Base-by-base conservation (phyloP, 306 rosid genomes). In the Prunus armeniaca region DNA sequence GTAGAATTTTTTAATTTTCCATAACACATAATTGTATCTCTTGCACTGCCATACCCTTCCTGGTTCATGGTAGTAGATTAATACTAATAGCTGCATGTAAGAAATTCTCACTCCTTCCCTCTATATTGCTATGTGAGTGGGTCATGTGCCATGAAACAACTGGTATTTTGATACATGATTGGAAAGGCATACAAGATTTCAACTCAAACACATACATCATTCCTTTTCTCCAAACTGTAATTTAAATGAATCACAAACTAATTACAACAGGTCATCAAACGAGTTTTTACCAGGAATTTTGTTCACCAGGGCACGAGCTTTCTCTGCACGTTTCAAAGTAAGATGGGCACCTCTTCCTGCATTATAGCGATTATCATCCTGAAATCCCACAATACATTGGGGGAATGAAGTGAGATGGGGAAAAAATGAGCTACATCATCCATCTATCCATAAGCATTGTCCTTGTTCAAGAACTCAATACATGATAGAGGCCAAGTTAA, bases 261-360 rank as follows among this genome's bases (percentile, higher is more conserved):
- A 28, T 34, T 12, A 13, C 52, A 56, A 14, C 27, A n/a, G 66
- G 60, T n/a, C 41, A 50, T 50, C 9, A 5, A 54, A 65, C 22
- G 28, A 58, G 52, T 70, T 49, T 51, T 73, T 76, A 84, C 96
- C 92, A 24, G 97, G 91, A 74, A 90, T 87, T 81, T 90, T 92
- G 82, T 80, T 86, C 38, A 87, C 83, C 45, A 88, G 63, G 62
- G 80, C 80, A 61, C 96, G 96, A 18, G 93, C 93, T 79, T 86
- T 92, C 86, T 90, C 97, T 41, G 96, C 96, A 47, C 88, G 91
- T 80, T 88, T 92, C 78, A 90, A 72, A 67, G 82, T 72, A 75
- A 92, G 92, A 82, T 92, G 93, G 1, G 87, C 74, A 51, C 97
- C 97, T 78, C 92, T 86, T 80, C 93, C 93, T 75, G 93, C 89